A percentile compares a stretch with the other conserved stretches of the same genome.
Evolutionary conservation across 345 rosid genomes (phyloP).

Genomic region (Populus ilicifolia): DNA sequence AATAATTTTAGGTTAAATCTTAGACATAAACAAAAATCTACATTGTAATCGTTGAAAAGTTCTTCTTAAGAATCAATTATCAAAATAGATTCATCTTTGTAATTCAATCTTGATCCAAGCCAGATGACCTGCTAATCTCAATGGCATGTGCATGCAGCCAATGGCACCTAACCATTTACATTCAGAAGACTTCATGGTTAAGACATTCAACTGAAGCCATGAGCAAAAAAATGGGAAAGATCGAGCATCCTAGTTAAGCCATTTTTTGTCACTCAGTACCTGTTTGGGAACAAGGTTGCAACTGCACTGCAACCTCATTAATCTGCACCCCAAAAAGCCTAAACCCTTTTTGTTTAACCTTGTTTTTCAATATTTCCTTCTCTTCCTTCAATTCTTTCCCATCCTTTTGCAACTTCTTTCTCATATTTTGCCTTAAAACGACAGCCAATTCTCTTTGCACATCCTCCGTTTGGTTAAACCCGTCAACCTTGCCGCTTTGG

Average conservation of each 20-base stretch:
- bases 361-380: background rate
- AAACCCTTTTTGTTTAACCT: conserved; percentile 26
- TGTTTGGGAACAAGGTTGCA: too few relatives aligned
- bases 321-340: conserved; percentile 56
- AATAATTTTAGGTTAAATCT: too few relatives aligned
- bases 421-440: conserved; percentile 21
- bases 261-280: background rate
- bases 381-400: conserved; percentile 2
- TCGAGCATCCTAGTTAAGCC: background rate
- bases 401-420: conserved; percentile 6
- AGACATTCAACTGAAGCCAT: too few relatives aligned
- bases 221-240: too few relatives aligned
- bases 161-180: background rate
- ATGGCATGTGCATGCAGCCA: background rate
- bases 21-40: too few relatives aligned
- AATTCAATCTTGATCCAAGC: background rate
- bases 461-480: conserved; percentile 13
- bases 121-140: background rate
- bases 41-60: too few relatives aligned
- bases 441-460: conserved; percentile 29
- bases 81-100: background rate
- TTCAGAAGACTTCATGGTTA: too few relatives aligned
- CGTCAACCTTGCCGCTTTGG: conserved; percentile 6
- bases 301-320: conserved; percentile 1
- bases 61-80: too few relatives aligned